Evolutionary conservation across 495 filamentous ascomycete species (phyloP), one percentile per base, ranked within the genome.

Genomic region (Talaromyces nanjingensis): DNA sequence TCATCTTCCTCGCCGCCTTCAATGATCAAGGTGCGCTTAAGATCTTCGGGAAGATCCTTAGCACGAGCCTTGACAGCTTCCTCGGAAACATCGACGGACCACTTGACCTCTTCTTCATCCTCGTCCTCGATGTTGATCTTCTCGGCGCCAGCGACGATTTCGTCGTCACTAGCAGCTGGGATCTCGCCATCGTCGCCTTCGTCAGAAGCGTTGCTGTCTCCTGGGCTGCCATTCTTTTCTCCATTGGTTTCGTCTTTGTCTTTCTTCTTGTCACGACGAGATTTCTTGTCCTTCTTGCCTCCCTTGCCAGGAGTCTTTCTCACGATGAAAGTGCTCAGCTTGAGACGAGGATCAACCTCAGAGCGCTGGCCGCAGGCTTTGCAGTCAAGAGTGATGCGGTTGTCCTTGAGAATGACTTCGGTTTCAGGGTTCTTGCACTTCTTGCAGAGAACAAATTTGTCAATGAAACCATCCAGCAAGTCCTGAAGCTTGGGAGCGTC

Each of bases 401-500:
- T 93, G 65, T 96, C 91, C 77, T 96, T 96, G 83, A 96, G 91
- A 70, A 88, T 83, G 71, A 97, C 90, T 64, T 92, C 93, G 67
- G 94, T 98, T 81, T 98, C 94, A 31, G 94, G 94, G 75, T 98
- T 98, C 86, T 97, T 96, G 88, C 94, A 98, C 77, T 94, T 92
- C 84, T 94, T 93, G 89, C 94, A 98, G 62, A 98, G 91, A 68
- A 98, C 94, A 67, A 97, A 98, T 79, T 91, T 96, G 82, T 85
- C 81, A 76, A 98, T 98, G 85, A 97, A 98, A 56, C 93, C 93
- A 72, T 98, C 94, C 29, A 98, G 90, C 67, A 97, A 92, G 76
- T 97, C 94, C 81, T 98, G 94, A 24, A 98, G 90, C 84, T 98
- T 98, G 73, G 81, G 71, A 64, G 94, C 87, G 66, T 98, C 94